Percentiles rank a stretch among this genome's conserved stretches.
phyloP scores from a whole-genome alignment of 2,329 filamentous ascomycete species.

The Colletotrichum tropicale region DNA sequence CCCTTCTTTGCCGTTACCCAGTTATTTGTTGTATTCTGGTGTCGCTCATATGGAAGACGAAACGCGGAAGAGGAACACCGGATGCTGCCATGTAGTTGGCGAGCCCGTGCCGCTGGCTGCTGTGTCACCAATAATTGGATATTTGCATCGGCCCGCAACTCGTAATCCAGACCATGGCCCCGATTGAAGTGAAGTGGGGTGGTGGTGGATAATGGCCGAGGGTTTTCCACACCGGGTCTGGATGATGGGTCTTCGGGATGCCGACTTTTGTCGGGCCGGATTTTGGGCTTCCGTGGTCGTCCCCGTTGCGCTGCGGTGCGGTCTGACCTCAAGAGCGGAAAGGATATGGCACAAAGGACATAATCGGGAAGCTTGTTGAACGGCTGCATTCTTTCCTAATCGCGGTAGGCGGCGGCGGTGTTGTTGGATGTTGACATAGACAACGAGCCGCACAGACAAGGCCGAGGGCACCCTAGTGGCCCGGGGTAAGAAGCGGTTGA shows the following conservation, averaged over 20 bases:
- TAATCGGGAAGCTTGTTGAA: neutral
- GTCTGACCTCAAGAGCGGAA: neutral
- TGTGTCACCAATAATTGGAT: neutral
- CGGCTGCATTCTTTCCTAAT: neutral
- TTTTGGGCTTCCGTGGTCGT: neutral
- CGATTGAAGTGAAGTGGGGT: neutral
- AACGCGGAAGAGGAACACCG: neutral
- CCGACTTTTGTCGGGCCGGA: neutral
- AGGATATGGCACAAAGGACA: neutral
- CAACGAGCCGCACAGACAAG: neutral
- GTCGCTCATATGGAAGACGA: neutral
- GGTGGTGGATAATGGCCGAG: neutral
- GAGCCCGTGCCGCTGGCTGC: neutral
- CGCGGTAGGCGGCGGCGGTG: neutral
- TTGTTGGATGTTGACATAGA: neutral
- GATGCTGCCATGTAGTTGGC: neutral
- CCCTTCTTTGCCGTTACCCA: neutral
- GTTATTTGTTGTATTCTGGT: neutral
- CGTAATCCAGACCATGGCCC: neutral
- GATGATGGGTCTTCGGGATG: neutral
- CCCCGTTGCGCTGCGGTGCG: neutral
- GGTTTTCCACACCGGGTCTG: neutral
- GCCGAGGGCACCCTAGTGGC: neutral
- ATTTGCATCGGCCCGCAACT: neutral
- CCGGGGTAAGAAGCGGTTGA: neutral